A percentile compares a stretch with the other conserved stretches of the same genome.
phyloP scores from a whole-genome alignment of 352 stramenopile genomes.

The Pythium vanterpoolii region DNA sequence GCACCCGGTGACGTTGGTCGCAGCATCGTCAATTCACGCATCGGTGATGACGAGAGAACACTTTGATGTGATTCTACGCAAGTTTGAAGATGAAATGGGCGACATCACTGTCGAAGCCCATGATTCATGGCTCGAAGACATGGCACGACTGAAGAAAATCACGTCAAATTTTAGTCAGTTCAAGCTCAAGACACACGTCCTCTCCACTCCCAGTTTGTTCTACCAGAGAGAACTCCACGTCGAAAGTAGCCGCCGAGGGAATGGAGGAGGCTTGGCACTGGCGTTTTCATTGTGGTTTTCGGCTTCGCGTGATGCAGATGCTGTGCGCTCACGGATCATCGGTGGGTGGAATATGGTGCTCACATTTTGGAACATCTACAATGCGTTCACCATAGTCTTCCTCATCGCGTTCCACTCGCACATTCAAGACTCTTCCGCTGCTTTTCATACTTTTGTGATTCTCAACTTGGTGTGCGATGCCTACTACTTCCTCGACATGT shows the following conservation, averaged over 20 bases:
- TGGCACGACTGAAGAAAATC: slow-evolving; percentile 30
- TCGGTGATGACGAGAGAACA: slow-evolving; percentile 74
- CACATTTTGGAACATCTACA: slow-evolving; percentile 66
- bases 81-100: slow-evolving; percentile 53
- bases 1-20: slow-evolving; percentile 44
- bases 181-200: slow-evolving; percentile 54
- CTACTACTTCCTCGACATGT: slow-evolving; percentile 59
- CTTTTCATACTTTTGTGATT: slow-evolving; percentile 28
- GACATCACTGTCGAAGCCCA: slow-evolving; percentile 52
- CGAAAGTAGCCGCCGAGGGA: neutral
- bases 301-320: slow-evolving; percentile 3
- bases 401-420: slow-evolving; percentile 63
- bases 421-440: slow-evolving; percentile 27
- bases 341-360: slow-evolving; percentile 48
- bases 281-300: neutral
- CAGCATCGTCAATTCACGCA: slow-evolving; percentile 46
- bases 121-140: slow-evolving; percentile 38
- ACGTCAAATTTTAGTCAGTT: slow-evolving; percentile 41
- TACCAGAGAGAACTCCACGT: slow-evolving; percentile 38
- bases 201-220: slow-evolving; percentile 49
- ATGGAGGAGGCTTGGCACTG: neutral
- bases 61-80: slow-evolving; percentile 59
- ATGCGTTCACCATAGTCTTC: slow-evolving; percentile 60
- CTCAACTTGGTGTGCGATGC: slow-evolving; percentile 51
- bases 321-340: slow-evolving; percentile 21